Base-by-base conservation (phyloP, 768 basidiomycete species). In the Suillus subalutaceus region DNA sequence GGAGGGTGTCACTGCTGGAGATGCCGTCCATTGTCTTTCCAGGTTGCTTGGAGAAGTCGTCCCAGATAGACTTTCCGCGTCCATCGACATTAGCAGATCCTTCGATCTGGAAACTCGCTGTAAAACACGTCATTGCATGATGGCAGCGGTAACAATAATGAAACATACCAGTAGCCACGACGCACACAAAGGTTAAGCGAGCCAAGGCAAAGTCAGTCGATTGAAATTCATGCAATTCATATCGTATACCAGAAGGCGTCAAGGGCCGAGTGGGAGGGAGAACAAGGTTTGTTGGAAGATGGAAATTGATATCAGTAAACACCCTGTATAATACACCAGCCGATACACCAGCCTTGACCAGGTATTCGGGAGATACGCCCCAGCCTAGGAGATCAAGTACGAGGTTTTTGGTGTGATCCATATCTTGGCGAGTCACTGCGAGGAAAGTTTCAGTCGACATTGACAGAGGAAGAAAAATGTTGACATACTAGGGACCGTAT, bases 101-200 rank as follows among this genome's bases (percentile, higher is more conserved):
- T 75, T 92, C 91, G 63, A 91, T 87, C 79, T 92, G 90, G 76
- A 91, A 91, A 65, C 84, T 79, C 30, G 90, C 92, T 85, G 58
- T n/a, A 20, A 41, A 37, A 8, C 41, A 66, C 60, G 66, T 63
- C 3, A 37, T 65, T 15, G 40, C n/a, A 63, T 10, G 66, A 41
- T 65, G 30, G 23, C 60, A 44, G 30, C 38, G n/a, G n/a, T 26
- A 20, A 41, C 18, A 62, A 53, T 65, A 18, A 18, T 20, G 53
- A 13, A 63, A 48, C 30, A 68, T 67, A 86, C 89, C 88, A 18
- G 90, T 90, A 3, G 88, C 88, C 26, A 16, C 9, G 10, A 12
- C 6, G 55, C 18, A 32, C 23, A 13, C 48, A 9, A 52, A 30
- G 52, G 16, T 5, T 18, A 52, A 55, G 53, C 53, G 18, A 53